Base-by-base conservation (phyloP, 805 yeast species). In the Torulaspora maleeae region DNA sequence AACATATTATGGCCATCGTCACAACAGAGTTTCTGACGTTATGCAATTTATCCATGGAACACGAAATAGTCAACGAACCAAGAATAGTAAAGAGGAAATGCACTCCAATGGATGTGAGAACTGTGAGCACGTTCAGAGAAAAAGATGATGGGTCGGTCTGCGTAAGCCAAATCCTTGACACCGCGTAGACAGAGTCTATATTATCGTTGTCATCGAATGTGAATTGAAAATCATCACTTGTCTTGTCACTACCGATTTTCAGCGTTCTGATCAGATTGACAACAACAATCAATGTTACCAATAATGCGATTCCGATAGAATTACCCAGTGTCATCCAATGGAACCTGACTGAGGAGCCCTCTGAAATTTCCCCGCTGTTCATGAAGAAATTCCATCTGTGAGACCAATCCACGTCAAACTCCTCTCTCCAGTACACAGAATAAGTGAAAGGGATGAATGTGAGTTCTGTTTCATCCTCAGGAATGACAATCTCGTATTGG, bases 391-490 rank as follows among this genome's bases (percentile, higher is more conserved):
- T 79, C 93, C 95, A 86, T 54, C 96, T 72, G 47, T 80, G 72
- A 40, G 74, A 72, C 75, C 87, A 84, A 20, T 75, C 74, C 19
- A 85, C 70, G 2, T 78, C 74, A 35, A 69, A 68, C 48, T 88
- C 95, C 60, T 88, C 95, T 61, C 93, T 73, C 95, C 95, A 88
- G 59, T 83, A 83, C 2, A 89, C 88, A 1, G 95, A 79, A 56
- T 87, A 89, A 0, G 96, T 83, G 65, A 79, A 88, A 3, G 91
- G 90, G 27, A 88, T 76, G 29, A 71, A 59, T 1, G 68, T 59
- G n/a, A 63, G 55, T 10, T 69, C 72, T 13, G 48, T 54, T 27
- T 51, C 53, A 7, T 67, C 67, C 8, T 69, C 59, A 20, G 70
- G 66, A 4, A 75, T 65, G 16, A 74, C 66, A 6, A 87, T 59